Evolutionary conservation across 148 eudicot genomes (phyloP).

Genomic region (Heliamphora exappendiculata): DNA sequence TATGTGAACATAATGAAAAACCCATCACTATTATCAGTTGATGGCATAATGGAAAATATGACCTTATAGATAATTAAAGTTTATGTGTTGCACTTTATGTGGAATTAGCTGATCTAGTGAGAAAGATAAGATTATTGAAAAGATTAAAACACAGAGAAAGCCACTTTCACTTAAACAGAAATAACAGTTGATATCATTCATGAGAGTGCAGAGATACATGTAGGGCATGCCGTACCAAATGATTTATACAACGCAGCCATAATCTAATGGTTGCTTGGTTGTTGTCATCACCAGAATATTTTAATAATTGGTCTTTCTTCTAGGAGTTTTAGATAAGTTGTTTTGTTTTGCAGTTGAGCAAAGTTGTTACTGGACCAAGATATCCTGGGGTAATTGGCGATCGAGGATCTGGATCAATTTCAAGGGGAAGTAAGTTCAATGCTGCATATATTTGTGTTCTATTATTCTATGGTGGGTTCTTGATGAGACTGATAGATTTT

Average conservation of each 20-base stretch:
- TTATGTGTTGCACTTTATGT: not conserved
- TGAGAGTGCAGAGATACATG: not conserved
- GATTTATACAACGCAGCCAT: not conserved
- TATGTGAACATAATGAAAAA: not conserved
- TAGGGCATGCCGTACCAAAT: not conserved
- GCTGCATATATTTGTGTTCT: constrained; percentile 4
- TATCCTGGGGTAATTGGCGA: constrained; percentile 98
- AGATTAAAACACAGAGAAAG: not conserved
- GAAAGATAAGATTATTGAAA: not conserved
- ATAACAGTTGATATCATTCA: not conserved
- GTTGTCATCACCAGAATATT: not conserved
- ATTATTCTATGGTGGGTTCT: not conserved
- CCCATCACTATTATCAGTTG: not conserved
- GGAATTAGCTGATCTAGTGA: not conserved
- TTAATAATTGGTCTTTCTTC: not conserved
- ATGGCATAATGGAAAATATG: not conserved
- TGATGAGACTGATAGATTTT: not conserved
- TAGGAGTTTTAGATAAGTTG: not conserved
- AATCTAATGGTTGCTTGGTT: not conserved
- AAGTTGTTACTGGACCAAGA: constrained; percentile 81
- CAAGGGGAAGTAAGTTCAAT: constrained; percentile 82
- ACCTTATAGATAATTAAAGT: not conserved
- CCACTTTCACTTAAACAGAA: not conserved
- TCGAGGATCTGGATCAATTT: constrained; percentile 93
- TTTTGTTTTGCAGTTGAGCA: constrained; percentile 65